phyloP scores from a whole-genome alignment of 2,329 filamentous ascomycete genomes.

The Aspergillus sp. region DNA sequence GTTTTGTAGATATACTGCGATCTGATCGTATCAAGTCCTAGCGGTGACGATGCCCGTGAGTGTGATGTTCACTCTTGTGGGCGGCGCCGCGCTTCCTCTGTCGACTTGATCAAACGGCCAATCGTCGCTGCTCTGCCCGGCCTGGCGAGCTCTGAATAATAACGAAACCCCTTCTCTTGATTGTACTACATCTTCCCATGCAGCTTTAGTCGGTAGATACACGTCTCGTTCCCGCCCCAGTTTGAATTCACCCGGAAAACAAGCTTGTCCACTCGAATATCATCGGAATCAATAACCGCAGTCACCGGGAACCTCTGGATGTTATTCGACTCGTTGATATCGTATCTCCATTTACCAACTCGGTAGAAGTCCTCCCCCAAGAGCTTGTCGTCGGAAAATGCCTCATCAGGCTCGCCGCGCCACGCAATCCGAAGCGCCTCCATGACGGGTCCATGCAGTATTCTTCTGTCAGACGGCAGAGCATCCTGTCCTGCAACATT shows the following conservation, averaged over 20 bases:
- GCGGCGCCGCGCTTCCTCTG: background rate
- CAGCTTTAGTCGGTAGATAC: conserved; percentile 47
- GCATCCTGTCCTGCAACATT: conserved; percentile 9
- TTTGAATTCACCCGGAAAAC: conserved; percentile 45
- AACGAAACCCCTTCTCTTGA: background rate
- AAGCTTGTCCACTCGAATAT: conserved; percentile 38
- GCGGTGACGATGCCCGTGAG: background rate
- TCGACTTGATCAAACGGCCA: background rate
- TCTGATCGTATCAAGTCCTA: background rate
- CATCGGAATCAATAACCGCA: conserved; percentile 37
- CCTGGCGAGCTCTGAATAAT: background rate
- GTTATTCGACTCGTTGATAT: conserved; percentile 34
- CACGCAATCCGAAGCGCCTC: conserved; percentile 31
- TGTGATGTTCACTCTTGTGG: background rate
- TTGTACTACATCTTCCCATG: conserved; percentile 36
- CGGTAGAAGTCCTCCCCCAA: conserved; percentile 41
- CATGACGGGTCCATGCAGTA: conserved; percentile 34
- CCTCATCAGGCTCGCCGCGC: conserved; percentile 28
- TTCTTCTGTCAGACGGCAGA: conserved; percentile 11
- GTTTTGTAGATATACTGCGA: background rate
- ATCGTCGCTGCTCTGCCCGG: background rate
- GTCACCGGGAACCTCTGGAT: conserved; percentile 42
- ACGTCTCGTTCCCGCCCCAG: conserved; percentile 46
- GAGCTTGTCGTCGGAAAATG: conserved; percentile 37
- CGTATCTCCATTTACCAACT: conserved; percentile 41